These are phyloP conservation scores for Bipolaris oryzae DNA, from an alignment of 2,329 filamentous ascomycete species.

Conservation along the genomic window DNA sequence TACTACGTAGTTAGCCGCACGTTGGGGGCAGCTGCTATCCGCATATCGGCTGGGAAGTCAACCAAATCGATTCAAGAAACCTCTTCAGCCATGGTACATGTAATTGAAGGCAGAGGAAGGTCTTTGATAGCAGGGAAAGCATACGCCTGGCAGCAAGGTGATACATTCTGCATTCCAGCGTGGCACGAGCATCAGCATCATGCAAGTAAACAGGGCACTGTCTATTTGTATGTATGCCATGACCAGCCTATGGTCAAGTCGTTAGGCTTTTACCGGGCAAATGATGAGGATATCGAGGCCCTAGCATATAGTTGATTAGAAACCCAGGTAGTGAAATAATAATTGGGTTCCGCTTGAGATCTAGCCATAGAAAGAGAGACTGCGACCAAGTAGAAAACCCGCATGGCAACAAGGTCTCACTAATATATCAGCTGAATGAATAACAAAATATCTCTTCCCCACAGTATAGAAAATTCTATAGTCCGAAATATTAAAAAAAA, in stretches of 20 bases:
- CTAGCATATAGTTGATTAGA: conserved; percentile 34
- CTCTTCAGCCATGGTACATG: conserved; percentile 60
- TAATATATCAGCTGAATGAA: not conserved
- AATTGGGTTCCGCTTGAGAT: no score
- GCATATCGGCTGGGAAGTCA: conserved; percentile 47
- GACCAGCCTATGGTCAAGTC: conserved; percentile 62
- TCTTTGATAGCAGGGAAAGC: conserved; percentile 49
- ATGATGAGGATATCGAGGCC: conserved; percentile 50
- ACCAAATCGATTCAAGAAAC: conserved; percentile 57
- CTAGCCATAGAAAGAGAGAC: not conserved
- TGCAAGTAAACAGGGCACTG: conserved; percentile 41
- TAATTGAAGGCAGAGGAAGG: conserved; percentile 56
- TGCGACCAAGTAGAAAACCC: not conserved
- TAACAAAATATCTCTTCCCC: not conserved
- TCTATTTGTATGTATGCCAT: conserved; percentile 61
- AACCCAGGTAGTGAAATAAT: not conserved
- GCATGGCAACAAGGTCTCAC: not conserved
- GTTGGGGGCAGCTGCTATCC: conserved; percentile 56
- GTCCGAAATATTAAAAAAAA: no score
- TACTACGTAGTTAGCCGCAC: conserved; percentile 52
- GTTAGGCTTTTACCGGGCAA: conserved; percentile 57
- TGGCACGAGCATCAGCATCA: conserved; percentile 60
- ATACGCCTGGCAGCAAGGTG: conserved; percentile 56
- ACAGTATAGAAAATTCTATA: not conserved
- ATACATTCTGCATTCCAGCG: conserved; percentile 62